These are phyloP conservation scores for Globisporangium barbulae DNA, from an alignment of 352 stramenopile species.

Conservation along the genomic window DNA sequence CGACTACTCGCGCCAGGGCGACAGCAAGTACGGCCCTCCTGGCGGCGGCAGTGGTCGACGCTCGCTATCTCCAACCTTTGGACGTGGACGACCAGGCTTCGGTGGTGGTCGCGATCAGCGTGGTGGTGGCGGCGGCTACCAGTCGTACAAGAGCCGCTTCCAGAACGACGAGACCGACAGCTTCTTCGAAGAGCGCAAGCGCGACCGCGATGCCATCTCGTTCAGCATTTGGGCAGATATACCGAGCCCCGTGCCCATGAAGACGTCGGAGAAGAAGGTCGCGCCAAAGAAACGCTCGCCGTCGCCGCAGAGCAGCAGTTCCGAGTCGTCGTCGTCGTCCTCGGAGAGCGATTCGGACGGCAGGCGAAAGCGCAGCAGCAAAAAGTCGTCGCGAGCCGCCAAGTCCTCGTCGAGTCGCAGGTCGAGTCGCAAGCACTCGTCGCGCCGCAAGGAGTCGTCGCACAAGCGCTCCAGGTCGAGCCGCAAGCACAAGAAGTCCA, in stretches of 20 bases:
- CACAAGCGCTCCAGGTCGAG: conserved; percentile 25
- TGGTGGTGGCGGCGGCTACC: conserved; percentile 4
- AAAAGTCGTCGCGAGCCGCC: conserved; percentile 2
- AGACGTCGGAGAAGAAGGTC: conserved; percentile 42
- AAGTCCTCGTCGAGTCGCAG: conserved; percentile 32
- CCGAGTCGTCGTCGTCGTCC: conserved; percentile 20
- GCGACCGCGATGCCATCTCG: conserved; percentile 45
- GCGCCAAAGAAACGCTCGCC: conserved; percentile 28
- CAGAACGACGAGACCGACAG: conserved; percentile 42
- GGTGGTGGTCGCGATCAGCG: conserved; percentile 11
- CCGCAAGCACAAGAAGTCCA: conserved; percentile 17
- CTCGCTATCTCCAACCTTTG: conserved; percentile 1
- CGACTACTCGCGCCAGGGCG: conserved; percentile 5
- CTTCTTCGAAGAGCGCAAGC: conserved; percentile 76
- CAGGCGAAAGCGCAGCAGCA: conserved; percentile 26
- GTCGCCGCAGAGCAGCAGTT: conserved; percentile 34
- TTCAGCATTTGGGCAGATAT: conserved; percentile 80
- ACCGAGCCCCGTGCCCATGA: conserved; percentile 57
- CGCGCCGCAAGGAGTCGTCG: conserved; percentile 22
- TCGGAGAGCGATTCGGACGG: conserved; percentile 28
- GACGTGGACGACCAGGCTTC: conserved; percentile 18
- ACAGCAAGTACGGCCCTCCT: conserved; percentile 17
- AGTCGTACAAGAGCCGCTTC: conserved; percentile 25
- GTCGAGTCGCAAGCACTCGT: conserved; percentile 16
- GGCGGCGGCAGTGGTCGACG: not conserved